Base-by-base conservation (phyloP, 2,329 filamentous ascomycete species). In the Pezicula rhizophila region DNA sequence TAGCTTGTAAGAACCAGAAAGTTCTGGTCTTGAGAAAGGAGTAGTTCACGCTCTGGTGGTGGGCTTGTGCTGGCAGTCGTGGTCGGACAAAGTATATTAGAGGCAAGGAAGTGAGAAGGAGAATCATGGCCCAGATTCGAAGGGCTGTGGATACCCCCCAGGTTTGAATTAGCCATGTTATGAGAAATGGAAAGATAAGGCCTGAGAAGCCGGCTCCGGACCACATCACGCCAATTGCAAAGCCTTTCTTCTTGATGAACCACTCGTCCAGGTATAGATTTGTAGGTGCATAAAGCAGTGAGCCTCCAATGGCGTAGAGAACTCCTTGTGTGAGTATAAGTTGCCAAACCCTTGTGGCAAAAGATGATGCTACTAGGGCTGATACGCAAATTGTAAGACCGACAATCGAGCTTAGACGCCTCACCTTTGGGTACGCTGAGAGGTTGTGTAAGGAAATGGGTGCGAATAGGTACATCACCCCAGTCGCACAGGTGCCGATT, bases 71-170 rank as follows among this genome's bases (percentile, higher is more conserved):
- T 40, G 37, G 48, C 17, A 80, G 60, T 2, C 81, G 73, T 1
- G 76, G 74, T 52, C 76, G 78, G 59, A 85, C 71, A 53, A 78
- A 79, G 45, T 70, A 74, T 5, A 78, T 72, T n/a, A 82, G 68
- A 2, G 81, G 79, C 20, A 42, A 63, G 60, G 37, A 58, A 37
- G 53, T 35, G 28, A 52, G 55, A 31, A 54, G 31, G n/a, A 58
- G 53, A 17, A 60, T 56, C 20, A 18, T 52, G 1, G 69, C 63
- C 59, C 68, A 70, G 4, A 66, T 66, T 14, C 65, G 64, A 20
- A 75, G 52, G 0, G 73, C 70, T 0, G 58, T 68, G 10, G 57
- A 57, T 51, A 68, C 69, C 2, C 72, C 72, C 26, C 67, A 73
- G 20, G 54, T 55, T 14, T 66, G 59, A n/a, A 77, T 64, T 8